Percentiles rank a stretch among this genome's conserved stretches.
These are phyloP conservation scores for Botrytis aclada DNA, from an alignment of 2,329 filamentous ascomycete species.

Conservation along the genomic window DNA sequence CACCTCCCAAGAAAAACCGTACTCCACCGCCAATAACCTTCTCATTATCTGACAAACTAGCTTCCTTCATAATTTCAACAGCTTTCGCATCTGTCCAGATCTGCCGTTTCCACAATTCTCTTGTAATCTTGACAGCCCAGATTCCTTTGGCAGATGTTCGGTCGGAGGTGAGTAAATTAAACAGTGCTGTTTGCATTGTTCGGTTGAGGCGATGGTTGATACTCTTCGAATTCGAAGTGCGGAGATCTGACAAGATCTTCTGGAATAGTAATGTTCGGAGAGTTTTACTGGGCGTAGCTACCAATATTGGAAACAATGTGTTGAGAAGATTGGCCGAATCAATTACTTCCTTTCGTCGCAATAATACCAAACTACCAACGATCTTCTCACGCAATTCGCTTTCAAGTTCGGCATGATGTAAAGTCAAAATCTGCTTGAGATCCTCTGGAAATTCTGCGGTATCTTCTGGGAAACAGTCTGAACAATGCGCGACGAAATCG, in stretches of 20 bases:
- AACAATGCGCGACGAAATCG: constrained; percentile 89
- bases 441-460: constrained; percentile 75
- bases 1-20: constrained; percentile 91
- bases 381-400: constrained; percentile 89
- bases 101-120: constrained; percentile 94
- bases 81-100: constrained; percentile 93
- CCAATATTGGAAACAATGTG: constrained; percentile 89
- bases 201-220: constrained; percentile 92
- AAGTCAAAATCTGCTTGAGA: constrained; percentile 73
- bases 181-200: constrained; percentile 88
- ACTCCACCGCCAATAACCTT: constrained; percentile 88
- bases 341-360: constrained; percentile 88
- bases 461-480: constrained; percentile 85
- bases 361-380: constrained; percentile 80
- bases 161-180: constrained; percentile 86
- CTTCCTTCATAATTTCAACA: constrained; percentile 98
- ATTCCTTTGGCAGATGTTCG: constrained; percentile 79
- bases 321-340: constrained; percentile 81
- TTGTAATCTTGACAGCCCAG: constrained; percentile 93
- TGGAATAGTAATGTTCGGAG: constrained; percentile 79
- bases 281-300: constrained; percentile 88
- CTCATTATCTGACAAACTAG: constrained; percentile 81
- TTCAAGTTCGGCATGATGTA: constrained; percentile 80
- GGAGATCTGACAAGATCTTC: constrained; percentile 88
- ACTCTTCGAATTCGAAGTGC: constrained; percentile 79